A percentile compares a stretch with the other conserved stretches of the same genome.
Evolutionary conservation across 2,329 filamentous ascomycete species (phyloP).

Genomic region (Harringtonia lauricola): DNA sequence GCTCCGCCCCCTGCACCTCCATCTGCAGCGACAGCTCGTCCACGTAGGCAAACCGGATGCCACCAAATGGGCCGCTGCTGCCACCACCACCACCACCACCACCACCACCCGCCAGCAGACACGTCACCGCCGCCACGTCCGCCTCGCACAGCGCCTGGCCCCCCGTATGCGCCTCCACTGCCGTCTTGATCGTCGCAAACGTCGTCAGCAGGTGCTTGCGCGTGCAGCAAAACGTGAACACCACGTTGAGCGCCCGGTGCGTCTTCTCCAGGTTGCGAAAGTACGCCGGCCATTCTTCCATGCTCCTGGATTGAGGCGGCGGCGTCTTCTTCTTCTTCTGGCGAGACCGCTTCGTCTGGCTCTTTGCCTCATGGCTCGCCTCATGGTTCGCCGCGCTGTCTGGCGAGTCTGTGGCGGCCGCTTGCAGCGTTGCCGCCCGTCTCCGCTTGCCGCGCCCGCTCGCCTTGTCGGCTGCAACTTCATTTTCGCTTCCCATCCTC

Average conservation of each 20-base stretch:
- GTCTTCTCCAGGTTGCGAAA: slow-evolving; percentile 65
- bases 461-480: no score
- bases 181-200: slow-evolving; percentile 73
- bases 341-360: neutral
- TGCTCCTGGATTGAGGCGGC: neutral
- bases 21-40: slow-evolving; percentile 76
- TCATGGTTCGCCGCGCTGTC: no score
- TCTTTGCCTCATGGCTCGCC: neutral
- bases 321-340: neutral
- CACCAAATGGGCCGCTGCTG: no score
- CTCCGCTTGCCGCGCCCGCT: neutral
- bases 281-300: slow-evolving; percentile 55
- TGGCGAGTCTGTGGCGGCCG: neutral
- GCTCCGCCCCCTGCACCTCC: slow-evolving; percentile 58
- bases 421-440: neutral
- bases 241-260: slow-evolving; percentile 78
- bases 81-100: slow-evolving; percentile 25
- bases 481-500: no score
- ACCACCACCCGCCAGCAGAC: slow-evolving; percentile 16
- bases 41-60: slow-evolving; percentile 73
- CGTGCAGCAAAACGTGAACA: slow-evolving; percentile 91
- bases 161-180: slow-evolving; percentile 76
- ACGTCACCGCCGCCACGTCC: slow-evolving; percentile 74
- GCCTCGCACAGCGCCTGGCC: slow-evolving; percentile 52
- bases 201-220: slow-evolving; percentile 88